phyloP scores from a whole-genome alignment of 176 grass and related monocot species.

The Musa troglodytarum region DNA sequence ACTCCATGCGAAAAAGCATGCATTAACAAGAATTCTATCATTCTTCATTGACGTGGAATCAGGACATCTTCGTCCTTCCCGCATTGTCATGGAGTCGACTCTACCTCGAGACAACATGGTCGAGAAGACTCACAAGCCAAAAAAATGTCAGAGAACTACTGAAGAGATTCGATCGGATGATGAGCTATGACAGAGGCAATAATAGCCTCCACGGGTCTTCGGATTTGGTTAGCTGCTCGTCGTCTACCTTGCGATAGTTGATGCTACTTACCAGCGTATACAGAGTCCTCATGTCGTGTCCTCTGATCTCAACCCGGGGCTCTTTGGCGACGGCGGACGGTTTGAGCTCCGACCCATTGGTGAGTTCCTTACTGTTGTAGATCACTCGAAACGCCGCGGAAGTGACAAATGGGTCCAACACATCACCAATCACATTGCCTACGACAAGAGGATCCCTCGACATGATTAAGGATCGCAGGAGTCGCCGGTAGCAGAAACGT shows the following conservation, averaged over 20 bases:
- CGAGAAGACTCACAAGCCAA: no score
- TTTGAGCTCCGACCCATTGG: constrained; percentile 68
- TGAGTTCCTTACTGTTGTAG: constrained; percentile 74
- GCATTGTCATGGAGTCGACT: no score
- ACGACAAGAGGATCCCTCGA: constrained; percentile 80
- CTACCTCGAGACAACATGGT: no score
- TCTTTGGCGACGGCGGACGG: constrained; percentile 63
- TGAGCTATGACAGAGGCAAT: neutral
- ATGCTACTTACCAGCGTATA: constrained; percentile 74
- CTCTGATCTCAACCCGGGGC: constrained; percentile 50
- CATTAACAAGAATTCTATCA: no score
- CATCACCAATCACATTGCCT: constrained; percentile 68
- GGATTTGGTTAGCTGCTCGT: neutral
- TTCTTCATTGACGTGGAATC: no score
- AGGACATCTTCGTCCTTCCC: no score
- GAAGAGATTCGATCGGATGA: neutral
- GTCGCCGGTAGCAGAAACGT: no score
- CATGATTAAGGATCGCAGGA: constrained; percentile 28
- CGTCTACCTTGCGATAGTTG: neutral
- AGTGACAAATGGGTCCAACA: constrained; percentile 60
- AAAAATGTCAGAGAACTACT: neutral
- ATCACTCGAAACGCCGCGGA: constrained; percentile 45
- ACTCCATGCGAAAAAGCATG: no score
- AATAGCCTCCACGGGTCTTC: neutral
- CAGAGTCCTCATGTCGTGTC: constrained; percentile 67